Evolutionary conservation across 768 basidiomycete genomes (phyloP).

Genomic region (Cyathus striatus): DNA sequence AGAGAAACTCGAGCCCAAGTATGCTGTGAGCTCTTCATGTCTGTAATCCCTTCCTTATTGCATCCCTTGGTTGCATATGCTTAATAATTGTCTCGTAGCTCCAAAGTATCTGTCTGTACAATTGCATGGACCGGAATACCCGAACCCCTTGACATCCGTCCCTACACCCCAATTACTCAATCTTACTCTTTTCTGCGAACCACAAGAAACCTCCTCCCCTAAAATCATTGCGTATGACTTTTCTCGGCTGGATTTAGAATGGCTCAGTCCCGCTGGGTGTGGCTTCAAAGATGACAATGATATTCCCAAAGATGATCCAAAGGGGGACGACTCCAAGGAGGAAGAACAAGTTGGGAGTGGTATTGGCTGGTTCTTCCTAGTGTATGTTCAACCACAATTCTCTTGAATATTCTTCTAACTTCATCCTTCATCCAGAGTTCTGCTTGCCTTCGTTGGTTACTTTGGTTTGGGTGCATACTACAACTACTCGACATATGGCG

Average conservation of each 20-base stretch:
- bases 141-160: constrained; percentile 37
- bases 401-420: neutral
- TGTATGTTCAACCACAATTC: constrained; percentile 43
- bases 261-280: constrained; percentile 63
- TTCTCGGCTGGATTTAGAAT: constrained; percentile 48
- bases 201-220: constrained; percentile 35
- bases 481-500: constrained; percentile 85
- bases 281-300: constrained; percentile 20
- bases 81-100: constrained; percentile 26
- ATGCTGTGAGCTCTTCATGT: constrained; percentile 33
- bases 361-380: constrained; percentile 84
- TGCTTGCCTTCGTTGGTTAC: constrained; percentile 66
- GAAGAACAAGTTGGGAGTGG: constrained; percentile 57
- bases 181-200: constrained; percentile 56
- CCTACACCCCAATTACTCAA: constrained; percentile 53
- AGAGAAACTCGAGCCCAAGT: constrained; percentile 23
- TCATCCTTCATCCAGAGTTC: constrained; percentile 31
- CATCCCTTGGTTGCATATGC: neutral
- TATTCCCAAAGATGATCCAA: constrained; percentile 23
- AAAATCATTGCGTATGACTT: constrained; percentile 59
- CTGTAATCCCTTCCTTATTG: constrained; percentile 7
- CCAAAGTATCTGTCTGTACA: constrained; percentile 49
- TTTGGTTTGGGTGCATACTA: constrained; percentile 79
- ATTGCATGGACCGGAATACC: constrained; percentile 60
- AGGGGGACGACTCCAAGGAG: constrained; percentile 20